Evolutionary conservation across 768 basidiomycete species (phyloP).

Genomic region (Russula griseocarnosa): DNA sequence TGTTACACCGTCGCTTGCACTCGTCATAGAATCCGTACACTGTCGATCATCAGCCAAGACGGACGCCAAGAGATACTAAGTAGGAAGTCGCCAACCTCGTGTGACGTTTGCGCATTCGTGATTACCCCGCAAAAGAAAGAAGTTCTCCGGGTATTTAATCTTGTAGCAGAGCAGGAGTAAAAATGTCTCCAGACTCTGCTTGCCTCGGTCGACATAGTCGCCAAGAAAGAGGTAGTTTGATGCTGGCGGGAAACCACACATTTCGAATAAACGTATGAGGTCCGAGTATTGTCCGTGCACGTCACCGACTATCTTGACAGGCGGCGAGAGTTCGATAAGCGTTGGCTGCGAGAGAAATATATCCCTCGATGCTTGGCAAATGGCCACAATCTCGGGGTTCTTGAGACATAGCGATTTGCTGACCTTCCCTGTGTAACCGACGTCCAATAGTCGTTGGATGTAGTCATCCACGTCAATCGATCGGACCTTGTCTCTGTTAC

Average conservation of each 20-base stretch:
- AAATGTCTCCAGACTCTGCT: conserved; percentile 98
- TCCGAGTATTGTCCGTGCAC: conserved; percentile 99
- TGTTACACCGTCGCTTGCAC: conserved; percentile 98
- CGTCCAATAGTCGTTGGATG: conserved; percentile 93
- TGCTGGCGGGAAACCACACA: conserved; percentile 98
- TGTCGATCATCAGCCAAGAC: conserved; percentile 35
- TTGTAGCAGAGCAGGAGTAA: conserved; percentile 96
- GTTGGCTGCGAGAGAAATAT: conserved; percentile 96
- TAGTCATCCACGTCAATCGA: conserved; percentile 95
- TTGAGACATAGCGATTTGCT: conserved; percentile 94
- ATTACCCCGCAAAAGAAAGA: conserved; percentile 95
- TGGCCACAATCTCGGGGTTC: conserved; percentile 90
- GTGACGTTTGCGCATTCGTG: conserved; percentile 99
- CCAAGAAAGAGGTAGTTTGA: conserved; percentile 98
- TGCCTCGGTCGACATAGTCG: conserved; percentile 98
- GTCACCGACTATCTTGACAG: conserved; percentile 99
- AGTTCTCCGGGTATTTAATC: conserved; percentile 99
- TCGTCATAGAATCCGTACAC: conserved; percentile 99
- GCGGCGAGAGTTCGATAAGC: conserved; percentile 92
- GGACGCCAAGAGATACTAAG: conserved; percentile 11
- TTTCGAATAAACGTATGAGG: conserved; percentile 96
- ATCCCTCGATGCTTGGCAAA: conserved; percentile 93
- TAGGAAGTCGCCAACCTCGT: conserved; percentile 59
- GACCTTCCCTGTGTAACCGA: conserved; percentile 97
- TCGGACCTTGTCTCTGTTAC: conserved; percentile 55